These are phyloP conservation scores for Flaveria robusta DNA, from an alignment of 129 eudicot genomes.

Conservation along the genomic window DNA sequence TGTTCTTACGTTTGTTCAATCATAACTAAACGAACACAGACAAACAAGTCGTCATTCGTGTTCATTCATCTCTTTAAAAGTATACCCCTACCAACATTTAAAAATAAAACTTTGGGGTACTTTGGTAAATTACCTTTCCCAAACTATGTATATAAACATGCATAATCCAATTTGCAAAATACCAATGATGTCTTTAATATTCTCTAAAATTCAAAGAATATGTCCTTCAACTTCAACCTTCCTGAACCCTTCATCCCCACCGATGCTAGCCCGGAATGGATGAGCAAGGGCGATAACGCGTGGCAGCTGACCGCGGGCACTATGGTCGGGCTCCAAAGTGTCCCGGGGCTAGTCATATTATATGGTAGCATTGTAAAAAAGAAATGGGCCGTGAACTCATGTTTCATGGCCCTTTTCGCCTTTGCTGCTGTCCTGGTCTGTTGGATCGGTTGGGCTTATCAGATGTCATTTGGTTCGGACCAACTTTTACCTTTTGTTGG, in stretches of 20 bases:
- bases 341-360: conserved; percentile 71
- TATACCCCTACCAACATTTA: background rate
- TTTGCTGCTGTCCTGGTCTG: conserved; percentile 72
- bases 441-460: conserved; percentile 82
- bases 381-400: conserved; percentile 86
- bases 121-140: conserved; percentile 3
- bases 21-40: no score
- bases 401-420: conserved; percentile 83
- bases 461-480: conserved; percentile 57
- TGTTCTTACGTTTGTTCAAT: no score
- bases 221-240: conserved; percentile 27
- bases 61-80: no score
- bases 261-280: conserved; percentile 56
- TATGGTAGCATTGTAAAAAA: conserved; percentile 84
- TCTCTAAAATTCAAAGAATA: conserved; percentile 26
- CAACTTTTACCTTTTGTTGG: conserved; percentile 49
- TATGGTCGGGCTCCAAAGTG: conserved; percentile 70
- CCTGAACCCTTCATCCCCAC: conserved; percentile 38
- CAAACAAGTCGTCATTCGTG: no score
- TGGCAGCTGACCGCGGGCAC: conserved; percentile 79
- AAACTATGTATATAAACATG: conserved; percentile 11
- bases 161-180: background rate
- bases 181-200: conserved; percentile 1
- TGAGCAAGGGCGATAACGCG: conserved; percentile 78
- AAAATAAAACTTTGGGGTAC: conserved; percentile 4